Conservation (phyloP, 2,329 filamentous ascomycete species). For the Keithomyces neogunnii region DNA sequence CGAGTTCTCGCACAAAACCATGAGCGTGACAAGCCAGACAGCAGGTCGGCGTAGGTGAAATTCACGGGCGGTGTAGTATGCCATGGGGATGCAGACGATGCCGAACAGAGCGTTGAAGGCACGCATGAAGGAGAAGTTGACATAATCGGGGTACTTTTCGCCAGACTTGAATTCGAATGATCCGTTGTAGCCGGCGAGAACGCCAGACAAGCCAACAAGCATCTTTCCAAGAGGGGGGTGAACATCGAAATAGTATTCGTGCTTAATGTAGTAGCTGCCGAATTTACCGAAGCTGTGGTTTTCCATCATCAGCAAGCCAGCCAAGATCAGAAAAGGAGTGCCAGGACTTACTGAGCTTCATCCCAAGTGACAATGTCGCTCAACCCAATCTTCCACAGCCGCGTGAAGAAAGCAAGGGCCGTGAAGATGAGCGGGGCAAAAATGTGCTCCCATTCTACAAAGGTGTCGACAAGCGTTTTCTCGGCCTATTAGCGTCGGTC, state of each 20-base stretch:
- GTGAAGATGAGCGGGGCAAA: slow-evolving; percentile 55
- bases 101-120: slow-evolving; percentile 95
- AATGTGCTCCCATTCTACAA: slow-evolving; percentile 56
- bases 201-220: slow-evolving; percentile 92
- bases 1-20: slow-evolving; percentile 98
- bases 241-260: slow-evolving; percentile 93
- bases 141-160: slow-evolving; percentile 84
- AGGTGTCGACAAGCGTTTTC: slow-evolving; percentile 51
- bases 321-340: neutral
- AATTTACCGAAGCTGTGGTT: slow-evolving; percentile 78
- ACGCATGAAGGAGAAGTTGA: slow-evolving; percentile 98
- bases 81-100: slow-evolving; percentile 82
- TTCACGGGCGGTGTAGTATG: slow-evolving; percentile 91
- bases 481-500: slow-evolving; percentile 16
- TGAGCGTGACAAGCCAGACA: slow-evolving; percentile 90
- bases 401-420: slow-evolving; percentile 54
- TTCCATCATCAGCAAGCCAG: slow-evolving; percentile 9
- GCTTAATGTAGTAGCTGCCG: slow-evolving; percentile 96
- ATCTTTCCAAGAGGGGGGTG: slow-evolving; percentile 97
- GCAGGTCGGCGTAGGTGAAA: slow-evolving; percentile 77
- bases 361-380: slow-evolving; percentile 61
- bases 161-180: slow-evolving; percentile 99
- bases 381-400: slow-evolving; percentile 61
- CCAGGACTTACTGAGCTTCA: slow-evolving; percentile 48
- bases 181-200: slow-evolving; percentile 95